phyloP scores from a whole-genome alignment of 371 early-diverging fungal species.

The Mucor piriformis region DNA sequence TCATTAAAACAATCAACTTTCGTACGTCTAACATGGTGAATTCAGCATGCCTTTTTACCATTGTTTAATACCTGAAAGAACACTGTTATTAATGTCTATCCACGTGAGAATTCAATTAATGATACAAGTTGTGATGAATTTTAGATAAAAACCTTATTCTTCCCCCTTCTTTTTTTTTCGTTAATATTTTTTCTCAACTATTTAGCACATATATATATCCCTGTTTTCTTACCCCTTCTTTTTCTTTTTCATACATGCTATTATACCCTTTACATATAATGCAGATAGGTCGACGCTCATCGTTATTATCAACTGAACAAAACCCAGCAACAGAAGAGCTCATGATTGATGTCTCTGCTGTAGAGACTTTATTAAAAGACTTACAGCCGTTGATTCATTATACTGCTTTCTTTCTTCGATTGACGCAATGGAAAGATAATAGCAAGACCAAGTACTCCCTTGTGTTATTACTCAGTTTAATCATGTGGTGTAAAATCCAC shows the following conservation, averaged over 20 bases:
- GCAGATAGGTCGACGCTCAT: too few species aligned
- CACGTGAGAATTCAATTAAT: background rate
- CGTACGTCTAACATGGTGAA: background rate
- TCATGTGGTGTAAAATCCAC: background rate
- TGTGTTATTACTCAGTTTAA: background rate
- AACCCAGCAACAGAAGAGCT: background rate
- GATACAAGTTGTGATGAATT: constrained; percentile 1
- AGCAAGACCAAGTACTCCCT: background rate
- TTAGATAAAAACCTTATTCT: background rate
- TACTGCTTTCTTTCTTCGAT: background rate
- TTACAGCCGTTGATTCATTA: constrained; percentile 4
- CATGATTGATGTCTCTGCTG: background rate
- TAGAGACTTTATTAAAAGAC: background rate
- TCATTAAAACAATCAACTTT: background rate
- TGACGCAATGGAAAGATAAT: constrained; percentile 8
- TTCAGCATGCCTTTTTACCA: background rate
- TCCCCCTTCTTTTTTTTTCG: background rate
- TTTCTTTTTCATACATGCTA: too few species aligned
- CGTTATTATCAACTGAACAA: background rate
- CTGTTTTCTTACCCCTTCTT: too few species aligned
- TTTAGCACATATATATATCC: too few species aligned
- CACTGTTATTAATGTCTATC: too few species aligned
- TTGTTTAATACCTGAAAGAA: background rate
- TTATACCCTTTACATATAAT: too few species aligned
- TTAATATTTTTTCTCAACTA: background rate